Conservation (phyloP, 768 basidiomycete genomes). For the Suillus americanus region DNA sequence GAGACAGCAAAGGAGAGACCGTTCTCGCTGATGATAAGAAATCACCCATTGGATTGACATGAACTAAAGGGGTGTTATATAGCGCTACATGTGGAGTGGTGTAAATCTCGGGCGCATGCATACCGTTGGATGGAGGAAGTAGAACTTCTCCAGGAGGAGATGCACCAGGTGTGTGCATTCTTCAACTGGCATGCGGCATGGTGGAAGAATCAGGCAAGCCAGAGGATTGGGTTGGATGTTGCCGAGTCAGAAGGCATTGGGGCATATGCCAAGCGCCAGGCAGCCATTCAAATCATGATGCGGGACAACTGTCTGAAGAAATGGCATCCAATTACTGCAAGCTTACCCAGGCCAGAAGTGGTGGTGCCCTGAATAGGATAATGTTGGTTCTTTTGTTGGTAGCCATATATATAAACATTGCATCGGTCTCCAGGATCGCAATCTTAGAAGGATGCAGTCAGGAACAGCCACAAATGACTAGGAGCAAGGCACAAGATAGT, state of each 20-base stretch:
- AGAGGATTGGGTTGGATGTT: too few species aligned
- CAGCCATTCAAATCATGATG: neutral
- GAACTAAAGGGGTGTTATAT: neutral
- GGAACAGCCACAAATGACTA: too few species aligned
- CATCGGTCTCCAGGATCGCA: neutral
- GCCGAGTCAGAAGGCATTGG: neutral
- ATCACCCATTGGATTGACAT: neutral
- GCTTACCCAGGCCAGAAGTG: neutral
- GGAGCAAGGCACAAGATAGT: too few species aligned
- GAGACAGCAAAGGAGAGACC: neutral
- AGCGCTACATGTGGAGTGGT: constrained; percentile 10
- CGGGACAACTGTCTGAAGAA: neutral
- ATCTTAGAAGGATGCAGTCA: neutral
- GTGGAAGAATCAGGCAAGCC: neutral
- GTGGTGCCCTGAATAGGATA: neutral
- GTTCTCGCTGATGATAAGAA: neutral
- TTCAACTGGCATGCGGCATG: neutral
- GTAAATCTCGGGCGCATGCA: constrained; percentile 6
- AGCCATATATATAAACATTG: neutral
- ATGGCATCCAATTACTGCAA: neutral
- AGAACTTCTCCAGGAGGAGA: constrained; percentile 7
- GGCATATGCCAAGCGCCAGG: neutral
- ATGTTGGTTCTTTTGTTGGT: too few species aligned
- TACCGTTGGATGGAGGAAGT: constrained; percentile 5
- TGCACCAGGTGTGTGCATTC: neutral